A percentile compares a stretch with the other conserved stretches of the same genome.
Evolutionary conservation across 1,139 yeast genomes (phyloP).

Genomic region (Sugiyamaella xylanicola): DNA sequence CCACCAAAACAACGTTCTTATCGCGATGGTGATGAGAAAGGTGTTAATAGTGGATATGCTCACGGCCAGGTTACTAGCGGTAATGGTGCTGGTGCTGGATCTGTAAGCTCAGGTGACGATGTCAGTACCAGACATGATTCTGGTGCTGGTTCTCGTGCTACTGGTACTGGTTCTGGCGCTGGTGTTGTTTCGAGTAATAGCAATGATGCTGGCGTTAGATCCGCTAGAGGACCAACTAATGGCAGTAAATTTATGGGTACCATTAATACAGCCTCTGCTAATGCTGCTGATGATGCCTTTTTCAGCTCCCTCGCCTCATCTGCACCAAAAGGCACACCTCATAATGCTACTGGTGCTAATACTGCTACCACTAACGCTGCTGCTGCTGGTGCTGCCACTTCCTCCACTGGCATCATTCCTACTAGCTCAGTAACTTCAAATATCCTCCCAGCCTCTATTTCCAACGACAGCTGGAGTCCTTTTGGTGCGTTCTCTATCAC

Average conservation of each 20-base stretch:
- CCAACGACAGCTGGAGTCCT: slow-evolving; percentile 17
- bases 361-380: not conserved
- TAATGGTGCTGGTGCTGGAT: not conserved
- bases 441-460: slow-evolving; percentile 6
- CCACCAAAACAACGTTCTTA: slow-evolving; percentile 41
- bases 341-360: no score
- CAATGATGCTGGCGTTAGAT: not conserved
- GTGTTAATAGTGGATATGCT: not conserved
- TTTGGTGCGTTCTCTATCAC: slow-evolving; percentile 16
- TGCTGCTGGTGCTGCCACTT: not conserved
- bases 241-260: slow-evolving; percentile 11
- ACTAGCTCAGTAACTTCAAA: not conserved
- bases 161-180: not conserved
- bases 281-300: not conserved
- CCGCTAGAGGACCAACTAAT: not conserved
- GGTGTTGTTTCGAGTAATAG: not conserved
- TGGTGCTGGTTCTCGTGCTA: not conserved
- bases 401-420: not conserved
- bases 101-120: not conserved
- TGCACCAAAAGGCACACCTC: no score
- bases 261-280: not conserved
- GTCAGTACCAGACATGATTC: not conserved
- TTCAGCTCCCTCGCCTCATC: not conserved
- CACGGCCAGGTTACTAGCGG: no score
- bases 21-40: not conserved